These are phyloP conservation scores for Cyberlindnera galapagoensis DNA, from an alignment of 805 yeast genomes.

Conservation along the genomic window DNA sequence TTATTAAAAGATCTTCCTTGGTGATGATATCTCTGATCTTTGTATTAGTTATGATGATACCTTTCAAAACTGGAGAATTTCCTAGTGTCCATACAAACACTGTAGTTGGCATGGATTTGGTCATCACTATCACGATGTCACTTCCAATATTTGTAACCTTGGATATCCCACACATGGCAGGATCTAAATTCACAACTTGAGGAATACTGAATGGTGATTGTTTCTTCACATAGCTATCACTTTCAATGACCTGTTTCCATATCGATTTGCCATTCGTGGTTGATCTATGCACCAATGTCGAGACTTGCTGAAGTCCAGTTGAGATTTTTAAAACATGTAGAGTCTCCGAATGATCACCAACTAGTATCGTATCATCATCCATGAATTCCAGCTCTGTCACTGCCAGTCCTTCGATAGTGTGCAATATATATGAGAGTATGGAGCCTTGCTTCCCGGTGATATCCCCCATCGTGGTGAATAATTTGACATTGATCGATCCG, in stretches of 20 bases:
- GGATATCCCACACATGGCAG: conserved; percentile 6
- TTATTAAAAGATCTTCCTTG: neutral
- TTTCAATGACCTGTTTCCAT: conserved; percentile 11
- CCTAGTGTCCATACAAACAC: conserved; percentile 12
- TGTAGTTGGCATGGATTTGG: conserved; percentile 14
- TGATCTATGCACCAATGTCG: conserved; percentile 1
- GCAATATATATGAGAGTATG: conserved; percentile 5
- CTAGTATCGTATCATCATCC: conserved; percentile 9
- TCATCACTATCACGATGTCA: conserved; percentile 2
- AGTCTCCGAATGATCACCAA: conserved; percentile 14
- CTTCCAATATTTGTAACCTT: conserved; percentile 1
- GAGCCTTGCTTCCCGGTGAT: conserved; percentile 2
- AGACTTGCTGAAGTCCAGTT: conserved; percentile 4
- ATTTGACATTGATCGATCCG: neutral
- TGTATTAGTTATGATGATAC: conserved; percentile 8
- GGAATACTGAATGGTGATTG: conserved; percentile 6
- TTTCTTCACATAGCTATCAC: conserved; percentile 5
- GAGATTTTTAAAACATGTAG: conserved; percentile 6
- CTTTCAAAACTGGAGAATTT: conserved; percentile 2
- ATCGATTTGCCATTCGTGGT: neutral
- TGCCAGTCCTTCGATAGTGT: conserved; percentile 9
- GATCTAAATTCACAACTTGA: conserved; percentile 1
- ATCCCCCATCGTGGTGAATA: conserved; percentile 13
- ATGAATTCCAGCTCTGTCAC: conserved; percentile 5
- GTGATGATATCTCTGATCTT: conserved; percentile 7